Conservation (phyloP, 169 alveolate species). For the Toxoplasma gondii region DNA sequence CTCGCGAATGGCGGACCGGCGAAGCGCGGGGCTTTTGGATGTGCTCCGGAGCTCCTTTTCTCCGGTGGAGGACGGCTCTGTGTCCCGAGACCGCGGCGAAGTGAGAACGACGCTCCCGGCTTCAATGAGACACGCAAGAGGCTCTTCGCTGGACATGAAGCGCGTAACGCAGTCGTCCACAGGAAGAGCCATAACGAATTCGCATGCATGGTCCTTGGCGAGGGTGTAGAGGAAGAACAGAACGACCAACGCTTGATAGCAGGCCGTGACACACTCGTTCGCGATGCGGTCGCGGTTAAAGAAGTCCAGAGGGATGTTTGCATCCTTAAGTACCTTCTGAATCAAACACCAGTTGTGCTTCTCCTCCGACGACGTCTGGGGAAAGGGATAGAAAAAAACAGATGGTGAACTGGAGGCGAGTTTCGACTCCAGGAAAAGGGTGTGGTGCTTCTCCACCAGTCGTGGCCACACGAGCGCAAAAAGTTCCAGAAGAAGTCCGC, state of each 20-base stretch:
- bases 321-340: conserved; percentile 56
- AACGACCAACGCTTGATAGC: conserved; percentile 70
- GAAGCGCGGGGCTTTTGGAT: not conserved
- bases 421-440: not conserved
- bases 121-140: conserved; percentile 67
- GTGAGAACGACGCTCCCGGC: conserved; percentile 72
- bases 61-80: not conserved
- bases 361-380: conserved; percentile 36
- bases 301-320: conserved; percentile 65
- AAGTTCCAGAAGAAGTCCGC: conserved; percentile 63
- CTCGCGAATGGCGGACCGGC: not conserved
- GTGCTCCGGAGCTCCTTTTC: not conserved
- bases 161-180: conserved; percentile 56
- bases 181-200: conserved; percentile 69
- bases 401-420: not conserved
- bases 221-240: conserved; percentile 71
- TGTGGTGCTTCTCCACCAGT: conserved; percentile 41
- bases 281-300: conserved; percentile 42
- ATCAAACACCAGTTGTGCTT: conserved; percentile 68
- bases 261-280: conserved; percentile 52
- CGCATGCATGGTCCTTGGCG: conserved; percentile 73
- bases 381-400: conserved; percentile 1
- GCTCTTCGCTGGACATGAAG: conserved; percentile 76
- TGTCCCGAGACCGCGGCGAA: not conserved
- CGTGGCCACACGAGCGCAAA: conserved; percentile 73